Evolutionary conservation across 73 alveolate species (phyloP).

Genomic region (Uronychia binucleata): DNA sequence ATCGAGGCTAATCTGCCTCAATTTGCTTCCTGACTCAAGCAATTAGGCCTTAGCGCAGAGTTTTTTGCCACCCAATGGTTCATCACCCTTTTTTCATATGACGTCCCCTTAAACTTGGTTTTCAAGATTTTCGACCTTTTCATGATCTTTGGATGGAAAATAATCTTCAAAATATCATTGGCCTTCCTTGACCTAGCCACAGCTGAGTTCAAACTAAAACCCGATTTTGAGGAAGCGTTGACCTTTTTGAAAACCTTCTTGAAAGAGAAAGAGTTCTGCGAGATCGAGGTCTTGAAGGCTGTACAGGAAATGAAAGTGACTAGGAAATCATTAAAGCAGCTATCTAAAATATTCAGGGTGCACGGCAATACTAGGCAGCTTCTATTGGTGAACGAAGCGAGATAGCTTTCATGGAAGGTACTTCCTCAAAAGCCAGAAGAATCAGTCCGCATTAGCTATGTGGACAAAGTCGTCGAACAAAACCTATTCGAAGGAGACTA

Average conservation of each 20-base stretch:
- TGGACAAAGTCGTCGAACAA: no score
- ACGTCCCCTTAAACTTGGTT: neutral
- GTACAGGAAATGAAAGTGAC: neutral
- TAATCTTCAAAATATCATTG: neutral
- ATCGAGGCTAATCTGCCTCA: neutral
- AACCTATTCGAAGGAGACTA: no score
- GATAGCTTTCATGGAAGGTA: neutral
- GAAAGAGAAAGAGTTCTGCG: neutral
- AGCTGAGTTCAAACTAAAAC: neutral
- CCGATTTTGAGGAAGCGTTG: neutral
- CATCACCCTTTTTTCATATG: neutral
- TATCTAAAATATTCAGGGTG: neutral
- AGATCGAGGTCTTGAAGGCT: neutral
- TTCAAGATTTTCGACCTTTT: neutral
- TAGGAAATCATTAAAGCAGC: neutral
- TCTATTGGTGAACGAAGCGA: neutral
- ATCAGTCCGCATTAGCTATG: neutral
- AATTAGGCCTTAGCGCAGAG: neutral
- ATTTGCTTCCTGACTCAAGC: neutral
- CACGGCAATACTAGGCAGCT: neutral
- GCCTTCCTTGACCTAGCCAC: neutral
- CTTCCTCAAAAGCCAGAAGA: neutral
- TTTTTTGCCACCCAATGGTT: neutral
- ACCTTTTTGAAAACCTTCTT: neutral
- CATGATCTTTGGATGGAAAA: neutral